Base-by-base conservation (phyloP, 2,329 filamentous ascomycete genomes). In the Beauveria rudraprayagi region DNA sequence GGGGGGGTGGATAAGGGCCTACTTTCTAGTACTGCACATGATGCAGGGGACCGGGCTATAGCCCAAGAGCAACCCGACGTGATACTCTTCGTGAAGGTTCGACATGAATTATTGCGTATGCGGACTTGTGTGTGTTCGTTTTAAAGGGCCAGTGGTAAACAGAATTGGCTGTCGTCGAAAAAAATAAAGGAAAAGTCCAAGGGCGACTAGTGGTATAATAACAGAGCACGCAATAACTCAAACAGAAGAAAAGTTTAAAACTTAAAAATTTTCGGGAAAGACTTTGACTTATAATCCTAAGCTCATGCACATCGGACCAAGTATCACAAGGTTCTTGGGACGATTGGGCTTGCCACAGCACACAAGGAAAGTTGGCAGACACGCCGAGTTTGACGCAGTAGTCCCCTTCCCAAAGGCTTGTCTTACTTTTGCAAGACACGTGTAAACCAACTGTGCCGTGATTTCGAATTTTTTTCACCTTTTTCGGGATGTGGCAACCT, bases 21-120 rank as follows among this genome's bases (percentile, higher is more conserved):
- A 56, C 59, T 22, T 61, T 48, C 44, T 40, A 9, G 37, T 50
- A 34, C 16, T 61, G 59, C 59, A 61, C 59, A 61, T 61, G 16
- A 61, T 61, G 43, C 59, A 61, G 8, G 52, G 59, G 3, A 61
- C 59, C 24, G 59, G 59, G 30, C 19, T 51, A 24, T 61, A 61
- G 16, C 59, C 59, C 9, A 61, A 24, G 6, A 61, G 28, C 30
- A 61, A 9, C 9, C 59, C 59, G 34, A 61, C 52, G 19, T 56
- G 50, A 16, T 61, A 61, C 26, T 61, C 59, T 11, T 61, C 52
- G 17, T 55, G 52, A 14, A 61, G 22, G 1, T 2, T 24, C 19
- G 59, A 40, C 59, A 61, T 61, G 51, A 11, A 24, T 28, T 24
- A 17, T 26, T n/a, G 30, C 30, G 28, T 11, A 26, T 43, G 16